Base-by-base conservation (phyloP, 371 early-diverging fungal genomes). In the Lichtheimia ramosa region DNA sequence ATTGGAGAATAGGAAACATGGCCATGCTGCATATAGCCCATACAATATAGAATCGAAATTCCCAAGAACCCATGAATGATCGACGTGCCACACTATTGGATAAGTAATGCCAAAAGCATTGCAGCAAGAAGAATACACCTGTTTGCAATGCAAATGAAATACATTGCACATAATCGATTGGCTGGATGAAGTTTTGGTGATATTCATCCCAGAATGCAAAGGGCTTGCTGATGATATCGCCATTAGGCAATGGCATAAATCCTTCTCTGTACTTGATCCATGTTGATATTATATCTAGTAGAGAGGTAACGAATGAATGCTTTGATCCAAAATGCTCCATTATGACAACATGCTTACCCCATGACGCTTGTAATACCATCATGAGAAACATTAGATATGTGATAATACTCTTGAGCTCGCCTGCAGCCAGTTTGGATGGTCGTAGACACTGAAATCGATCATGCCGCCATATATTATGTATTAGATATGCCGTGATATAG, bases 241-340 rank as follows among this genome's bases (percentile, higher is more conserved):
- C 61, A 34, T 62, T 66, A 13, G 40, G n/a, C 1, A 69, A 64
- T 7, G 23, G 16, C 6, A 66, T 53, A 25, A 72, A 83, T 18
- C 77, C 75, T 54, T 77, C 79, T 1, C 52, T 50, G 28, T 83
- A 83, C 58, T 77, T 81, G 28, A 83, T 79, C 64, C 62, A 79
- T n/a, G 79, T 73, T 23, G 77, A 79, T 43, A 58, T 54, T 6
- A 70, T 51, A 59, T 79, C 77, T 76, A 70, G 8, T 8, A 34
- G 10, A 4, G 2, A 2, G 25, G 2, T 8, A 5, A 21, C 16
- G 10, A 18, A n/a, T 52, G 18, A 15, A 25, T 39, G 15, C 18
- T 12, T 46, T 18, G 14, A 43, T 51, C 14, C 15, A 20, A 34
- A 51, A 1, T 25, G 20, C 43, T 54, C 55, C 20, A 18, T 6